Base-by-base conservation (phyloP, 177 flowering plant genomes). In the Vitis hybrid region DNA sequence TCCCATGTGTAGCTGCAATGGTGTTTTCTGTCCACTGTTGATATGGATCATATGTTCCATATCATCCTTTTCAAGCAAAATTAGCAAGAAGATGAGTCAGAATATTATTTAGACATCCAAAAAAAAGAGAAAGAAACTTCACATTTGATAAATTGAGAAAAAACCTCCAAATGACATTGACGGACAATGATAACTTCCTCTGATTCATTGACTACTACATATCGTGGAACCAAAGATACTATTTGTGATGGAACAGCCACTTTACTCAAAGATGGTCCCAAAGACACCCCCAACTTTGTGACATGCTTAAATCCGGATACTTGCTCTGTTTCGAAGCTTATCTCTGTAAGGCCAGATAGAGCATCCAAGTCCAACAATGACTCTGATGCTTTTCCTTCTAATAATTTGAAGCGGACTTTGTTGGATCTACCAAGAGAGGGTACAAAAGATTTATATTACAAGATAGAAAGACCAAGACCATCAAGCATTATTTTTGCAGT, bases 311-410 rank as follows among this genome's bases (percentile, higher is more conserved):
- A 55, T 62, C 86, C 90, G 55, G 74, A 73, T 56, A 45, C 76
- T 62, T 83, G 81, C 57, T 82, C 76, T 55, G 71, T 62, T 77
- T 82, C 87, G 70, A 91, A 75, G 74, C 85, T 78, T 65, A 93
- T 61, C 79, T 93, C 99, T 66, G 97, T 77, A 70, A 87, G 87
- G 59, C 97, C 94, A 49, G 99, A 91, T 68, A 95, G 61, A 64
- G 84, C 78, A 88, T 89, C 98, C 82, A 95, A 78, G 75, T 93
- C 90, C 63, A 95, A 73, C 40, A 75, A 67, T 64, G 86, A 76
- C 52, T 80, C 85, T 68, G 81, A 76, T 71, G 84, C 77, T 67
- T 72, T 75, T 67, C 79, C 88, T 69, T 89, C 89, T 65, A 83
- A 75, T 72, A 84, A 65, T 78, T 69, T 83, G 50, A 95, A 74